Evolutionary conservation across 176 grass and related monocot genomes (phyloP).

Genomic region (Echinochloa phyllopogon): DNA sequence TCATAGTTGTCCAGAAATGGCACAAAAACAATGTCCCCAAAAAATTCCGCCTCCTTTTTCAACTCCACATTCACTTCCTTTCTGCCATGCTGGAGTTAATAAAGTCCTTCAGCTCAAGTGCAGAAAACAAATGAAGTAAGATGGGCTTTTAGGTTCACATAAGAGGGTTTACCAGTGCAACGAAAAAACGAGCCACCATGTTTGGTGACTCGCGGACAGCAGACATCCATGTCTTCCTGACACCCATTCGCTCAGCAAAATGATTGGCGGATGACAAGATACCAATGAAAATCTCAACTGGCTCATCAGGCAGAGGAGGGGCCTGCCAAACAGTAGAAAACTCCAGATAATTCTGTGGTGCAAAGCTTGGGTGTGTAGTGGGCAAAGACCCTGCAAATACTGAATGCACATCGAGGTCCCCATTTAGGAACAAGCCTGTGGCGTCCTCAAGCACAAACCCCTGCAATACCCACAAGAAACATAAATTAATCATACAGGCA

Average conservation of each 20-base stretch:
- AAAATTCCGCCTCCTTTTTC: conserved; percentile 79
- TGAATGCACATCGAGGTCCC: conserved; percentile 75
- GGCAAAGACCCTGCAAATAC: conserved; percentile 76
- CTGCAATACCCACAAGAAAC: conserved; percentile 41
- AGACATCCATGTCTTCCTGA: conserved; percentile 92
- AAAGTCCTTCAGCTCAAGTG: conserved; percentile 23
- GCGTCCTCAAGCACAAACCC: conserved; percentile 88
- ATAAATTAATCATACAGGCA: background rate
- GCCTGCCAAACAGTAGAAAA: conserved; percentile 66
- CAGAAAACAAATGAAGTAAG: background rate
- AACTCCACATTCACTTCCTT: conserved; percentile 77
- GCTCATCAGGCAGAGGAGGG: conserved; percentile 53
- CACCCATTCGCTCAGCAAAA: conserved; percentile 82
- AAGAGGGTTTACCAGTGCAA: conserved; percentile 73
- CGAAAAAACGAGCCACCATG: conserved; percentile 72
- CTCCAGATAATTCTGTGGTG: conserved; percentile 66
- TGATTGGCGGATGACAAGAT: conserved; percentile 86
- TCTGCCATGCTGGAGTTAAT: conserved; percentile 63
- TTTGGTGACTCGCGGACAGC: conserved; percentile 55
- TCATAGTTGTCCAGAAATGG: conserved; percentile 85
- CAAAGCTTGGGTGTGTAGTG: conserved; percentile 63
- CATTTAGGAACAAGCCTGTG: conserved; percentile 68
- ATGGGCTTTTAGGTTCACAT: background rate
- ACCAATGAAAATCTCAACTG: conserved; percentile 81
- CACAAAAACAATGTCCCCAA: conserved; percentile 86